A percentile compares a stretch with the other conserved stretches of the same genome.
These are phyloP conservation scores for Mortierella sp. DNA, from an alignment of 371 early-diverging fungal genomes.

Conservation along the genomic window DNA sequence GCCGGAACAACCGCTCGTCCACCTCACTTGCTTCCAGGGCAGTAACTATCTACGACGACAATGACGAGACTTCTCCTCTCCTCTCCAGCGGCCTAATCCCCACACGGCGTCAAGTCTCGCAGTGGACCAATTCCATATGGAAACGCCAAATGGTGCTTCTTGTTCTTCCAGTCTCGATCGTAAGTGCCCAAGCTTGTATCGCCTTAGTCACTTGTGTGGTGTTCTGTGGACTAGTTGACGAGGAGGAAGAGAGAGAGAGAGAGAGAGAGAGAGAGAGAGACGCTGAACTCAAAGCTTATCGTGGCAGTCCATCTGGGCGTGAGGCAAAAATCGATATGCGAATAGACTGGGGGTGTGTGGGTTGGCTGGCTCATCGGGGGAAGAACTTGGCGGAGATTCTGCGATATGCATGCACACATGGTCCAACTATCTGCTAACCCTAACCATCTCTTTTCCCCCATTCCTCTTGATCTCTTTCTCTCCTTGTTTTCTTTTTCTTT, in stretches of 20 bases:
- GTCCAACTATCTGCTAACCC: too few species aligned
- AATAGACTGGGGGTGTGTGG: too few species aligned
- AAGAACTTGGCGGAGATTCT: too few species aligned
- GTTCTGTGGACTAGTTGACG: background rate
- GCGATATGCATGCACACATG: too few species aligned
- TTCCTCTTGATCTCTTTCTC: background rate
- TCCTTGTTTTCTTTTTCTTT: background rate
- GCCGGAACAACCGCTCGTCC: constrained; percentile 47
- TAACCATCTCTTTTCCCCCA: background rate
- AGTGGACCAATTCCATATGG: constrained; percentile 61
- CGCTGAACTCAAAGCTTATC: background rate
- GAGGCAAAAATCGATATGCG: too few species aligned
- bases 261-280: background rate
- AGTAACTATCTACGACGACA: constrained; percentile 50
- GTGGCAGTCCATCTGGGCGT: too few species aligned
- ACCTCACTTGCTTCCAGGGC: constrained; percentile 51
- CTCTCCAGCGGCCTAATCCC: constrained; percentile 53
- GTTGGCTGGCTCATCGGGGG: too few species aligned
- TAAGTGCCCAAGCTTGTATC: constrained; percentile 19
- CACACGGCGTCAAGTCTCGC: constrained; percentile 53
- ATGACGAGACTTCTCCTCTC: constrained; percentile 57
- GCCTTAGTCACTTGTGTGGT: background rate
- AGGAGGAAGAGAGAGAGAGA: background rate
- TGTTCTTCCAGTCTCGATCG: constrained; percentile 57
- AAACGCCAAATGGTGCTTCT: constrained; percentile 55